Evolutionary conservation across 2,329 filamentous ascomycete genomes (phyloP).

Genomic region (Nannizzia gypsea): DNA sequence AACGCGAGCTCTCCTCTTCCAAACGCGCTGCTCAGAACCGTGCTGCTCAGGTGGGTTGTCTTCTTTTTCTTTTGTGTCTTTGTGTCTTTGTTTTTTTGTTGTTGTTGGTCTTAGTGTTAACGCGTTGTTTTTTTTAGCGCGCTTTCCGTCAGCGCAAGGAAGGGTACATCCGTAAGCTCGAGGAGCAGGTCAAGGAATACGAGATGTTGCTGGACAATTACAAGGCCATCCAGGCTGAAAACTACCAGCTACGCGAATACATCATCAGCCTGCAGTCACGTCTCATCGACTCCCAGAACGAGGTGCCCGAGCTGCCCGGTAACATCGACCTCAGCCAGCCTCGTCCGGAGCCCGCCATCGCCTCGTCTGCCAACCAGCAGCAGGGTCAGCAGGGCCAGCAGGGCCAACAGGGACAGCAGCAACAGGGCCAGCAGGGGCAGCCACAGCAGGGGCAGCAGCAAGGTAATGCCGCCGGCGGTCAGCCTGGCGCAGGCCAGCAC

Average conservation of each 20-base stretch:
- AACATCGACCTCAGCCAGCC: slow-evolving; percentile 60
- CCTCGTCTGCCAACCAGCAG: slow-evolving; percentile 10
- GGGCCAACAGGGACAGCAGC: slow-evolving; percentile 6
- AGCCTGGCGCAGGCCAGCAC: neutral
- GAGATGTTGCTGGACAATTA: slow-evolving; percentile 62
- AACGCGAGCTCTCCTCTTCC: slow-evolving; percentile 84
- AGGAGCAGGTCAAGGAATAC: slow-evolving; percentile 80
- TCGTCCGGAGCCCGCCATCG: slow-evolving; percentile 27
- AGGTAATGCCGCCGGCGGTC: slow-evolving; percentile 9
- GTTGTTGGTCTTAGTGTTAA: neutral
- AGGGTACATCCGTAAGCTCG: slow-evolving; percentile 93
- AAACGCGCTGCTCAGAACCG: slow-evolving; percentile 95
- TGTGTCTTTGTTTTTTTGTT: neutral
- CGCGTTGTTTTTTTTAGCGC: slow-evolving; percentile 45
- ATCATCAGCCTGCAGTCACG: slow-evolving; percentile 80
- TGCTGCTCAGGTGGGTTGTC: slow-evolving; percentile 71
- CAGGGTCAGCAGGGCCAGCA: slow-evolving; percentile 12
- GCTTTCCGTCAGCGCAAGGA: slow-evolving; percentile 97
- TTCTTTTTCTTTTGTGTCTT: slow-evolving; percentile 9
- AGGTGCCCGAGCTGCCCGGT: slow-evolving; percentile 71
- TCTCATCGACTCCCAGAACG: slow-evolving; percentile 69
- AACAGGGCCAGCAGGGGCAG: slow-evolving; percentile 4
- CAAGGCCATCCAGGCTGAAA: slow-evolving; percentile 75
- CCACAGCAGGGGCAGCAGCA: slow-evolving; percentile 12
- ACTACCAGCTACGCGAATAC: slow-evolving; percentile 84